A percentile compares a stretch with the other conserved stretches of the same genome.
Evolutionary conservation across 1,284 basidiomycete species (phyloP).

Genomic region (Gomphus sp.): DNA sequence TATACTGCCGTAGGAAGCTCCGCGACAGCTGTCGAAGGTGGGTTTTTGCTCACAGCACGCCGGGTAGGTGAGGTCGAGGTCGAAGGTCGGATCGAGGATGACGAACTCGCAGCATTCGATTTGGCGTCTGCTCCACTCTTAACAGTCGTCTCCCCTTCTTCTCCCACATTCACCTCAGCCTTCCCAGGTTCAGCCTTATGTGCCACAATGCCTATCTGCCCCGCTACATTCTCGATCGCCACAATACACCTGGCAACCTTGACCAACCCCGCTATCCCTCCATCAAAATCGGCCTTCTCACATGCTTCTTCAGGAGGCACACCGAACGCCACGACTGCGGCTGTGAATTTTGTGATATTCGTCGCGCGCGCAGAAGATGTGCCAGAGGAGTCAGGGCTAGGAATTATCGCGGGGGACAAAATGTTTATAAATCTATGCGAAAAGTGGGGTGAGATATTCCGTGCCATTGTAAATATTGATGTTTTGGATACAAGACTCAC

Average conservation of each 20-base stretch:
- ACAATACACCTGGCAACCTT: slow-evolving; percentile 62
- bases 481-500: slow-evolving; percentile 37
- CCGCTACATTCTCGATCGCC: slow-evolving; percentile 52
- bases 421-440: slow-evolving; percentile 60
- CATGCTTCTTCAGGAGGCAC: slow-evolving; percentile 57
- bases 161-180: not conserved
- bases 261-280: slow-evolving; percentile 48
- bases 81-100: not conserved
- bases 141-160: not conserved
- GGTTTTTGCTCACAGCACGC: not conserved
- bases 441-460: slow-evolving; percentile 12
- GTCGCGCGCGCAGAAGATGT: slow-evolving; percentile 53
- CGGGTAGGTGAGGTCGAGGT: not conserved
- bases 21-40: slow-evolving; percentile 11
- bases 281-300: slow-evolving; percentile 57
- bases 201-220: slow-evolving; percentile 26
- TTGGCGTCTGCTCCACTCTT: not conserved
- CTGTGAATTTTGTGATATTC: slow-evolving; percentile 68
- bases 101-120: not conserved
- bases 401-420: slow-evolving; percentile 49
- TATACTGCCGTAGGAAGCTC: slow-evolving; percentile 24
- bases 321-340: slow-evolving; percentile 49
- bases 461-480: not conserved
- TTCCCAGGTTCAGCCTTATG: slow-evolving; percentile 1
- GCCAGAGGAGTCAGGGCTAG: slow-evolving; percentile 57